Evolutionary conservation across 2,329 filamentous ascomycete genomes (phyloP), one percentile per base, ranked within the genome.

Genomic region (Fusarium chlamydosporum): DNA sequence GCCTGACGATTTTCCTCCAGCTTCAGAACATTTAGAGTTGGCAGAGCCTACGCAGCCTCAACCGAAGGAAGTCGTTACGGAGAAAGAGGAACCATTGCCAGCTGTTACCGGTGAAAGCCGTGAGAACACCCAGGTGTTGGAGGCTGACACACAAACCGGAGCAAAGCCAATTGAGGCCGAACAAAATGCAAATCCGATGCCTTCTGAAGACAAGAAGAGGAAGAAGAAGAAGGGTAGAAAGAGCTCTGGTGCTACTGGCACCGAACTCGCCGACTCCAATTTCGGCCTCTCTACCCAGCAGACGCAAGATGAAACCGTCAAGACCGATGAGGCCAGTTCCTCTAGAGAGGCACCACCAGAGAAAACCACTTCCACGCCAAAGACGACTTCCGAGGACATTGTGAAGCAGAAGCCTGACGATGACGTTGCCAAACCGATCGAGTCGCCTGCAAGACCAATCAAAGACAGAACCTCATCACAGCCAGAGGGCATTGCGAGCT

Each of bases 141-240:
- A 18, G 6, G 15, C 26, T 13, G 41, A 53, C 37, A 12, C 38
- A 18, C 54, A 51, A 29, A 16, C 23, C 12, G 45, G 40, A 43
- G 50, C 35, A 33, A 41, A 8, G 20, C 10, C 38, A 10, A 10
- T 35, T 13, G 18, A 43, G 10, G 29, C 56, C 13, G 45, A 40
- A 15, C 48, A 38, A 31, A 35, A 18, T 13, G 29, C 46, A 33
- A 54, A 45, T n/a, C 20, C 8, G 12, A 31, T 13, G 27, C 7
- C 56, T 54, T 53, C 52, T 7, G 65, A 74, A 46, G 48, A 67
- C 38, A 55, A 68, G 45, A 63, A 72, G 47, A 67, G 64, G 23
- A 67, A 65, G 43, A 64, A 65, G 35, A 65, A 72, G 45, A 68
- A 31, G 20, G 18, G 23, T n/a, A 50, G 20, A 20, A 40, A 15